phyloP scores from a whole-genome alignment of 176 grass and related monocot genomes.

The Triticum turgidum region DNA sequence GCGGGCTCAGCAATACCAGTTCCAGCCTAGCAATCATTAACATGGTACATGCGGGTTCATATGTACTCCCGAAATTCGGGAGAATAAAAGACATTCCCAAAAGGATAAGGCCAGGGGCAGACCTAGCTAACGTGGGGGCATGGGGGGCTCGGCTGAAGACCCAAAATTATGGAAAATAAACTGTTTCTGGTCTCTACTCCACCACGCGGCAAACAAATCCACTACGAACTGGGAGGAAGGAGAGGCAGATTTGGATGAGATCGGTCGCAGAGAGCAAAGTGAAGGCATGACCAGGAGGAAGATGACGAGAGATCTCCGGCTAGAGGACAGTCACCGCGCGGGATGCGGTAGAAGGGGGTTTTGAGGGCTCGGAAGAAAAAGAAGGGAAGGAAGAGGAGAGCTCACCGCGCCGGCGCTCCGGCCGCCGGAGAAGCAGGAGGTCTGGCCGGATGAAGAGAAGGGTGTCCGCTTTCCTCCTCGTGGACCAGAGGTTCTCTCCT shows the following conservation, averaged over 20 bases:
- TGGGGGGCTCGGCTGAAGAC: not conserved
- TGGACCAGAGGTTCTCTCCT: no score
- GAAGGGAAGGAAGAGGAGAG: not conserved
- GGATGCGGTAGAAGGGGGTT: not conserved
- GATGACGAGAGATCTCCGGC: not conserved
- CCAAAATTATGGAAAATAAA: not conserved
- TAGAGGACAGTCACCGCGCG: not conserved
- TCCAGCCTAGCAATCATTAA: not conserved
- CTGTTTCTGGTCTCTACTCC: not conserved
- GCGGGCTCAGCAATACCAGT: not conserved
- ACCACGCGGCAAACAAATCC: not conserved
- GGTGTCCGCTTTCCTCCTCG: no score
- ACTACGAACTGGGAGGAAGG: not conserved
- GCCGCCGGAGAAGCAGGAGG: not conserved
- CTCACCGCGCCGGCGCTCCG: not conserved
- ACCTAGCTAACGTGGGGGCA: not conserved
- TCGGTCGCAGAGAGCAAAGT: not conserved
- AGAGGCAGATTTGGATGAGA: not conserved
- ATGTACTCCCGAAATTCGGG: not conserved
- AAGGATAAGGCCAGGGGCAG: not conserved
- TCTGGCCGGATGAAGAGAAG: not conserved
- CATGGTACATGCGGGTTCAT: not conserved
- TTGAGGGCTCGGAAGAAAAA: not conserved
- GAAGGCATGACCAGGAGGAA: not conserved
- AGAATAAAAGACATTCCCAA: not conserved